Evolutionary conservation across 495 filamentous ascomycete genomes (phyloP), one percentile per base, ranked within the genome.

Genomic region (Bacidia rubella): DNA sequence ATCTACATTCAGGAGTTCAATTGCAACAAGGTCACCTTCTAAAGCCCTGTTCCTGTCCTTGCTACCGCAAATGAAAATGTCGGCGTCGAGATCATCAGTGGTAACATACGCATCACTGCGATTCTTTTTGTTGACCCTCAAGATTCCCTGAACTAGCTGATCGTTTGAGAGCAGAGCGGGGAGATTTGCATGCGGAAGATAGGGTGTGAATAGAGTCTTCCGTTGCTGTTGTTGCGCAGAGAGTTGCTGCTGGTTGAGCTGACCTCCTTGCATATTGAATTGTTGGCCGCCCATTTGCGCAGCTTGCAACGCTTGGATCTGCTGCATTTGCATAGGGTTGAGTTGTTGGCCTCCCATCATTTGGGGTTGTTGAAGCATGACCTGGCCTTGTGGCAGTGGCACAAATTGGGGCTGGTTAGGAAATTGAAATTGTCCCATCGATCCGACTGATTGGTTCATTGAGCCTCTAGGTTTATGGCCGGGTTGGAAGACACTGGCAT

Each of bases 61-160:
- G 74, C 90, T 96, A 62, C 92, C 92, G 61, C 92, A 98, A 60
- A 98, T 98, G 66, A 98, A 98, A 60, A 98, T 98, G 67, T 98
- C 92, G 42, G 92, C 92, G 69, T 97, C 93, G 24, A 98, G 72
- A 65, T 98, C 92, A 38, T 84, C 80, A 38, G 87, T 94, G 17
- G 92, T 87, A 46, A 98, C 92, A 60, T 98, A 98, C 3, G 92
- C 92, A 66, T 98, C 93, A 57, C 92, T 97, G 38, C 92, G 80
- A 64, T 98, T 98, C 75, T 98, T 98, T 74, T 97, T 98, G 75
- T 98, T 98, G 51, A 98, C 92, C 42, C 92, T 85, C 39, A 98
- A 82, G 60, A 96, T 87, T 73, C 92, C 92, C 46, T 92, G 87
- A 35, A 98, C 92, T 43, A 98, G 80, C 63, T 95, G 88, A 12